Base-by-base conservation (phyloP, 352 stramenopile genomes). In the Globisporangium middletonii region DNA sequence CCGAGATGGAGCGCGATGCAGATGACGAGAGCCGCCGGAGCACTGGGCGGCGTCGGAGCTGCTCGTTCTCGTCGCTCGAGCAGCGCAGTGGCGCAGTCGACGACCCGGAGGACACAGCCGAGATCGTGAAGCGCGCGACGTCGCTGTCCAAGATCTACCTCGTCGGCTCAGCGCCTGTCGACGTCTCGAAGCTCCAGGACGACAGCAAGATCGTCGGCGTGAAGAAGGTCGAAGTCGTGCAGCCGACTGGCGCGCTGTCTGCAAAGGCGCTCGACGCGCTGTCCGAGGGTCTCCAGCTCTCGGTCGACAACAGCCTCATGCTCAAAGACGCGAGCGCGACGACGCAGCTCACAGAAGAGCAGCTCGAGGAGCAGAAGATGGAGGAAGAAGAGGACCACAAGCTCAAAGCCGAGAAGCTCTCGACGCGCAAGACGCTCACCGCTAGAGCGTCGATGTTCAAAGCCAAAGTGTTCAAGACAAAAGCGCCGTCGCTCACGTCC, bases 361-460 rank as follows among this genome's bases (percentile, higher is more conserved):
- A 94, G 52, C 55, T 92, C 27, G 84, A 92, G 59, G 84, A 94
- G 66, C 88, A 92, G 63, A 83, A 87, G 55, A 92, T 94, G 84
- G 84, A 88, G 56, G 84, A 92, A 55, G 84, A 94, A 54, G 84
- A 94, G 53, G 81, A 90, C 55, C 77, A 90, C 57, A 92, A 92
- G 51, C 67, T 92, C 4, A 81, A 89, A 44, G 79, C 64, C 1
- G 81, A 92, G 59, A 90, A 90, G 59, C 63, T 87, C 8, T 85
- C 77, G 35, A 68, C 81, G 11, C 64, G 81, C 42, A 78, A 79
- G 63, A 87, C 71, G 11, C 67, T 92, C 8, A 78, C 79, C 11
- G 67, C 83, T 12, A 60, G 77, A 19, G 82, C 82, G 27, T 91
- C 84, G 19, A 66, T 89, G 28, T 92, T 94, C 65, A 77, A 86